phyloP scores from a whole-genome alignment of 2,329 filamentous ascomycete species.

The Botrytis hyacinthi region DNA sequence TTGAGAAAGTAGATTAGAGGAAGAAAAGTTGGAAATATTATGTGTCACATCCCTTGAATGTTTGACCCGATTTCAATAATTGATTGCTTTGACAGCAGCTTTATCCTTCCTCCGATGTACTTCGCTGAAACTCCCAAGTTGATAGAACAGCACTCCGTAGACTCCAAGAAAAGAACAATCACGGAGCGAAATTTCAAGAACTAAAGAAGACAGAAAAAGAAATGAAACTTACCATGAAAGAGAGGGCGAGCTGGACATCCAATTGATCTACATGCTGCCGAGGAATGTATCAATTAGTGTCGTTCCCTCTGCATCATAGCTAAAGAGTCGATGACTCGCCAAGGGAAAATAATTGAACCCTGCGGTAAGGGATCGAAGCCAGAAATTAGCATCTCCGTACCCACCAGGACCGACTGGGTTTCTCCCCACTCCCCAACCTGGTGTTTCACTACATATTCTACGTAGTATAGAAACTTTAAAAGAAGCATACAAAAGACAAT shows the following conservation, averaged over 20 bases:
- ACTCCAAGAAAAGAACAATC: neutral
- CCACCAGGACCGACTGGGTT: neutral
- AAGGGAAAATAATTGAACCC: neutral
- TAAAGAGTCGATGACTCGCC: neutral
- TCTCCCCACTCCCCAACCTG: neutral
- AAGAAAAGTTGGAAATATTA: neutral
- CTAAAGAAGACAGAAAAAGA: neutral
- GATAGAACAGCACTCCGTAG: neutral
- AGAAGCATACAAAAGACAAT: neutral
- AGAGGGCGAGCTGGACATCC: neutral
- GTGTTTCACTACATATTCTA: neutral
- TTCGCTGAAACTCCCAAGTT: neutral
- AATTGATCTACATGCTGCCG: constrained; percentile 3
- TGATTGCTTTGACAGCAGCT: constrained; percentile 8
- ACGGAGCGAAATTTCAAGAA: neutral
- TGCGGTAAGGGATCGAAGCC: constrained; percentile 10
- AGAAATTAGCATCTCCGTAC: neutral
- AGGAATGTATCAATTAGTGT: neutral
- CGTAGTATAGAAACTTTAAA: neutral
- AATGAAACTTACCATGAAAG: neutral
- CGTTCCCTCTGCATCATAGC: neutral
- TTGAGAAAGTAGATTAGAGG: neutral
- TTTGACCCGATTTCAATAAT: neutral
- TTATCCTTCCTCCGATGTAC: constrained; percentile 5
- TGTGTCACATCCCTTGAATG: constrained; percentile 15